Percentiles rank a stretch among this genome's conserved stretches.
Evolutionary conservation across 2,329 filamentous ascomycete species (phyloP).

Genomic region (Drechslerella coelobrocha): DNA sequence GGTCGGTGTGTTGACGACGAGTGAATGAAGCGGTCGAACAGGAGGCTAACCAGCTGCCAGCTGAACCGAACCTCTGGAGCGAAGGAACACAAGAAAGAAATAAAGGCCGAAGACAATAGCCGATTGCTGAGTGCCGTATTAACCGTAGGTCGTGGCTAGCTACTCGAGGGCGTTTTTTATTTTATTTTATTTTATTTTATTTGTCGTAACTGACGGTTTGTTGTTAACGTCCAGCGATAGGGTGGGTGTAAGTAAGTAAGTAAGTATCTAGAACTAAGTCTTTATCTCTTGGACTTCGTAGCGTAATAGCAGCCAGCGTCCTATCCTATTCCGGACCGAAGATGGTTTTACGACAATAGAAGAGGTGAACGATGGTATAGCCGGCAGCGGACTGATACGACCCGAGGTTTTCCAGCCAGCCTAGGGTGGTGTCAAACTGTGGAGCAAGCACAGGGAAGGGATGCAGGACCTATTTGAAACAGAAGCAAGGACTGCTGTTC

Average conservation of each 20-base stretch:
- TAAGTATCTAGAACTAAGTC: too few relatives aligned
- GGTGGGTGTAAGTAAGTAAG: not conserved
- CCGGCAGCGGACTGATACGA: constrained; percentile 42
- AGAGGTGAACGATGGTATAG: constrained; percentile 10
- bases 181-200: not conserved
- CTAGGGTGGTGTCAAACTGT: constrained; percentile 30
- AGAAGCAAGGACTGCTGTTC: constrained; percentile 33
- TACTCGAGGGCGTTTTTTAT: not conserved
- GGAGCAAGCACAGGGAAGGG: constrained; percentile 40
- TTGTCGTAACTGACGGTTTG: not conserved
- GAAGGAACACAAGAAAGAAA: not conserved
- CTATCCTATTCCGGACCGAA: not conserved
- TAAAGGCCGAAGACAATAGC: not conserved
- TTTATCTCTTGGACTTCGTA: too few relatives aligned
- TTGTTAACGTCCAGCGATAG: not conserved
- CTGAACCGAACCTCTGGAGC: not conserved
- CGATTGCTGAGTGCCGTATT: not conserved
- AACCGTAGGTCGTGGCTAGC: not conserved
- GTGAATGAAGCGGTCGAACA: too few relatives aligned
- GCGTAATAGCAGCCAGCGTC: too few relatives aligned
- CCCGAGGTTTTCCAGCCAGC: constrained; percentile 30
- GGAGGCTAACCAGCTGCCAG: not conserved
- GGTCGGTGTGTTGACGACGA: not conserved
- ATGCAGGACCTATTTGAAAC: constrained; percentile 32
- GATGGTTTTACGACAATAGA: not conserved